These are phyloP conservation scores for Pelagophyceae sp. DNA, from an alignment of 352 stramenopile species.

Conservation along the genomic window DNA sequence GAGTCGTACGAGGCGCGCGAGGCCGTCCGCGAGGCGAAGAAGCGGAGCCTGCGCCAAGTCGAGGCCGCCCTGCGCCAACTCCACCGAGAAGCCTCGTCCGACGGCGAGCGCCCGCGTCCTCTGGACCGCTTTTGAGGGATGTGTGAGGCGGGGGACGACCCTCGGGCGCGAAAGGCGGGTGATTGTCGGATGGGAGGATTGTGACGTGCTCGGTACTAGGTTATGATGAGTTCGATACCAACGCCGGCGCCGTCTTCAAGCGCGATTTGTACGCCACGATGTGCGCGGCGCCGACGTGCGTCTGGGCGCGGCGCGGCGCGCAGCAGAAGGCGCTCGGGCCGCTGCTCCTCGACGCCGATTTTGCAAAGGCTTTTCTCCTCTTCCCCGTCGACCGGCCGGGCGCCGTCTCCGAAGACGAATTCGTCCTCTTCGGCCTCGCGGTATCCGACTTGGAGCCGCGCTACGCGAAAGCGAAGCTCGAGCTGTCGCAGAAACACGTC, in stretches of 20 bases:
- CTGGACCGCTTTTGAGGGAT: too few species aligned
- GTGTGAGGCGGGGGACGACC: too few species aligned
- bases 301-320: neutral
- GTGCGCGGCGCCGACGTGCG: neutral
- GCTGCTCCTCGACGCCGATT: neutral
- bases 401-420: neutral
- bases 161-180: too few species aligned
- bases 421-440: neutral
- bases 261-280: neutral
- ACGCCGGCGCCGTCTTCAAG: neutral
- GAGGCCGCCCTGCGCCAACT: neutral
- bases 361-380: neutral
- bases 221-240: too few species aligned
- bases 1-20: neutral
- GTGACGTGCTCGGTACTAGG: too few species aligned
- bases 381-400: neutral
- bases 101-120: too few species aligned
- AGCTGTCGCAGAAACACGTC: too few species aligned
- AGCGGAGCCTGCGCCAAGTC: neutral
- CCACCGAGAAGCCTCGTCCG: neutral
- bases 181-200: too few species aligned
- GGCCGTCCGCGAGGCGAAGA: neutral
- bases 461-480: too few species aligned
- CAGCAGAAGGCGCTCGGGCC: neutral
- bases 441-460: neutral